Evolutionary conservation across 345 rosid genomes (phyloP).

Genomic region (Physaria fendleri): DNA sequence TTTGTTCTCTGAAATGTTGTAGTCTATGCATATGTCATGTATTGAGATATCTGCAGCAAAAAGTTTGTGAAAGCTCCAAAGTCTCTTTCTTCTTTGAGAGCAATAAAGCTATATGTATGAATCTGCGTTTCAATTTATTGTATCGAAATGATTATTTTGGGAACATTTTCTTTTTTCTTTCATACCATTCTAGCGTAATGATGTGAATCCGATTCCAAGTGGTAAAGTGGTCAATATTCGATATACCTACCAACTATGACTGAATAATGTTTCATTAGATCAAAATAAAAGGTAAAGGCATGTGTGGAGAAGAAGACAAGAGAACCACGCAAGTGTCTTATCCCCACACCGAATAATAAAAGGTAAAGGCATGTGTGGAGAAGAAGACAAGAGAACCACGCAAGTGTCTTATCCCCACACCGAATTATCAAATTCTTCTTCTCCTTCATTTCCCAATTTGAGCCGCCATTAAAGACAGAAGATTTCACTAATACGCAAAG

Average conservation of each 20-base stretch:
- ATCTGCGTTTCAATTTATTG: too few relatives aligned
- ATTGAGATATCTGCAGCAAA: not conserved
- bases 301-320: too few relatives aligned
- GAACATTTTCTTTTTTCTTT: not conserved
- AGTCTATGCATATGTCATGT: not conserved
- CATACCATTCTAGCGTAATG: not conserved
- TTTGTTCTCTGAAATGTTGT: slow-evolving; percentile 34
- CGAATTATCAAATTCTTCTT: not conserved
- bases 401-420: slow-evolving; percentile 17
- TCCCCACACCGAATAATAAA: too few relatives aligned
- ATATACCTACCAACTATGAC: not conserved
- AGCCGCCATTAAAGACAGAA: slow-evolving; percentile 14
- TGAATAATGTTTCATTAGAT: not conserved
- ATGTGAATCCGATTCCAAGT: not conserved
- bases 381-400: slow-evolving; percentile 1
- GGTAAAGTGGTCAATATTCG: not conserved
- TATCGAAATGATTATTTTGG: too few relatives aligned
- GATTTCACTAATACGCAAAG: slow-evolving; percentile 11
- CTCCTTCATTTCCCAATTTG: not conserved
- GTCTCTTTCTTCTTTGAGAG: not conserved
- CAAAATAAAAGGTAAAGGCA: too few relatives aligned
- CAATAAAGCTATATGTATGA: slow-evolving; percentile 8
- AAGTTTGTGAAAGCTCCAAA: not conserved
- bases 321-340: too few relatives aligned
- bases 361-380: too few relatives aligned